Evolutionary conservation across 306 rosid genomes (phyloP), one percentile per base, ranked within the genome.

Genomic region (Trifolium repens): DNA sequence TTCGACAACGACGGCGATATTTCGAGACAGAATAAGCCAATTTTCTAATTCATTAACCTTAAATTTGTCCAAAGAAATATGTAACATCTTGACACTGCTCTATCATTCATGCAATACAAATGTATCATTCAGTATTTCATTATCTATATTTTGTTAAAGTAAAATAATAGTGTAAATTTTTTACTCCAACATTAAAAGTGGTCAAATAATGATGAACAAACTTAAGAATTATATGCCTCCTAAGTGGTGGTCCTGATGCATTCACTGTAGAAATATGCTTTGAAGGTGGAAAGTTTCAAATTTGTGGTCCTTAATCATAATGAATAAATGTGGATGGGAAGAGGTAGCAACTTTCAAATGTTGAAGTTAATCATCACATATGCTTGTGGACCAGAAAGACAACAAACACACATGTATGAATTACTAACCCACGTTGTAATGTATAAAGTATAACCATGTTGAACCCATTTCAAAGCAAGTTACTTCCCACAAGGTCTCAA

Each of bases 281-380:
- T 34, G 60, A 44, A 13, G 67, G 77, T 49, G 40, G 68, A 58
- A 53, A 67, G 72, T 49, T 49, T 40, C 67, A 60, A 61, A 43
- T 46, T n/a, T 68, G 92, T 78, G 92, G 92, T 83, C 88, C 89
- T 76, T 27, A 58, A 47, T 47, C 60, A 11, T 52, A 35, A 78
- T 77, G 77, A 79, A 74, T 50, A 78, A 74, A 72, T 61, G 83
- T 46, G 87, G 87, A 74, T 71, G 73, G 11, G 47, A 64, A 77
- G 63, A 70, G 74, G 46, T 74, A 50, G 78, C 80, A 55, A 78
- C 79, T 70, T 80, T 73, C 3, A 62, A 78, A 69, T 71, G 83
- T 80, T 59, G 5, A 52, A 69, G 64, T 75, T 63, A 70, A 39
- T 79, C 76, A 87, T 54, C 73, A 52, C 78, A 73, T 61, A 77